Evolutionary conservation across 257 asterid species (phyloP).

Genomic region (Perilla frutescens): DNA sequence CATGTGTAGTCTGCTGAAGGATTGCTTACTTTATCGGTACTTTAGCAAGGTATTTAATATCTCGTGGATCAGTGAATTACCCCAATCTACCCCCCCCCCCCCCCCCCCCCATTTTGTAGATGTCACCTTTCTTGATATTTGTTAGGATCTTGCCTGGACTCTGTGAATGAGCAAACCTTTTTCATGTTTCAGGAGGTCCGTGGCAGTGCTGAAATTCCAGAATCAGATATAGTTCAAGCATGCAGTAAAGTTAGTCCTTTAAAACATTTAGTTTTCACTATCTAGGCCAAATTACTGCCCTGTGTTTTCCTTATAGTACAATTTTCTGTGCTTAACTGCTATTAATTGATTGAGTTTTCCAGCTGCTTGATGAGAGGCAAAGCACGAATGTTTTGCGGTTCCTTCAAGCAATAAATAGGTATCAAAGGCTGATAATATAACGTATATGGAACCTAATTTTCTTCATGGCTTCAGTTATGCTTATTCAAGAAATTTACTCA

Average conservation of each 20-base stretch:
- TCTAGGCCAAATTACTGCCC: background rate
- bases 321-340: background rate
- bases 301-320: background rate
- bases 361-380: constrained; percentile 93
- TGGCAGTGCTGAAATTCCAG: constrained; percentile 68
- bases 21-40: constrained; percentile 61
- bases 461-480: constrained; percentile 3
- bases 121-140: constrained; percentile 2
- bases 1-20: constrained; percentile 80
- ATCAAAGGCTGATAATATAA: constrained; percentile 13
- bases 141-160: background rate
- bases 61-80: constrained; percentile 8
- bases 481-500: constrained; percentile 3
- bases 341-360: constrained; percentile 17
- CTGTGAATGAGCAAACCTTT: background rate
- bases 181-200: constrained; percentile 72
- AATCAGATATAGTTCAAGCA: constrained; percentile 89
- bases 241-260: constrained; percentile 79
- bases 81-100: background rate
- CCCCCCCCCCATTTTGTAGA: background rate
- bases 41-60: constrained; percentile 76
- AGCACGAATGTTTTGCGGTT: constrained; percentile 72
- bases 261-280: constrained; percentile 19
- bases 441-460: background rate
- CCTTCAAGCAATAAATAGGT: constrained; percentile 83